These are phyloP conservation scores for Petunia secreta DNA, from an alignment of 257 asterid genomes.

Conservation along the genomic window DNA sequence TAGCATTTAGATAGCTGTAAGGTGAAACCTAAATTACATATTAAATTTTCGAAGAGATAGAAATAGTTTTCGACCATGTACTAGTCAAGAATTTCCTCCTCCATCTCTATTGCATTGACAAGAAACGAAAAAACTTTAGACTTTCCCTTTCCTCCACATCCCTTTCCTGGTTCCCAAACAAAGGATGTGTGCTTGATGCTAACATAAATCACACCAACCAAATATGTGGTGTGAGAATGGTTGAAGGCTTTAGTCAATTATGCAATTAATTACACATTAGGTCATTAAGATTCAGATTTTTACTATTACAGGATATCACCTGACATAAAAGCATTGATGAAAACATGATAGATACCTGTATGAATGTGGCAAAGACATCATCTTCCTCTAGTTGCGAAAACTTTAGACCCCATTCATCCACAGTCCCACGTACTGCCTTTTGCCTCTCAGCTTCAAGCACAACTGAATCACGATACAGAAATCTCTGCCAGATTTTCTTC, in stretches of 20 bases:
- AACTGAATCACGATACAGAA: conserved; percentile 78
- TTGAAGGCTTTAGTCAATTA: neutral
- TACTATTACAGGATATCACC: neutral
- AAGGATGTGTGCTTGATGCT: neutral
- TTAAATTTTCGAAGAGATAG: neutral
- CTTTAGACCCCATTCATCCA: conserved; percentile 67
- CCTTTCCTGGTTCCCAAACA: neutral
- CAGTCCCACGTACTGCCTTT: conserved; percentile 51
- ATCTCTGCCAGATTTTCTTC: conserved; percentile 90
- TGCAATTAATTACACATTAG: neutral
- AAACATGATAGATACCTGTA: conserved; percentile 63
- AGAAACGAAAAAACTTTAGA: too few species aligned
- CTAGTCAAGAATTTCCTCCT: too few species aligned
- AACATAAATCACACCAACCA: neutral
- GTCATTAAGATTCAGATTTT: neutral
- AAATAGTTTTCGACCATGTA: too few species aligned
- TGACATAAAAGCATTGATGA: neutral
- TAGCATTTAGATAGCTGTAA: neutral
- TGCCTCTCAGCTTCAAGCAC: conserved; percentile 96
- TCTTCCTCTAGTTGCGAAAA: conserved; percentile 67
- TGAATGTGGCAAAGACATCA: conserved; percentile 73
- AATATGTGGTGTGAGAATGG: neutral
- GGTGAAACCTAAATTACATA: neutral
- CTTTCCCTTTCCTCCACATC: too few species aligned
- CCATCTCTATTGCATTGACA: too few species aligned